Percentiles rank a stretch among this genome's conserved stretches.
These are phyloP conservation scores for Neonectria magnoliae DNA, from an alignment of 2,329 filamentous ascomycete species.

Conservation along the genomic window DNA sequence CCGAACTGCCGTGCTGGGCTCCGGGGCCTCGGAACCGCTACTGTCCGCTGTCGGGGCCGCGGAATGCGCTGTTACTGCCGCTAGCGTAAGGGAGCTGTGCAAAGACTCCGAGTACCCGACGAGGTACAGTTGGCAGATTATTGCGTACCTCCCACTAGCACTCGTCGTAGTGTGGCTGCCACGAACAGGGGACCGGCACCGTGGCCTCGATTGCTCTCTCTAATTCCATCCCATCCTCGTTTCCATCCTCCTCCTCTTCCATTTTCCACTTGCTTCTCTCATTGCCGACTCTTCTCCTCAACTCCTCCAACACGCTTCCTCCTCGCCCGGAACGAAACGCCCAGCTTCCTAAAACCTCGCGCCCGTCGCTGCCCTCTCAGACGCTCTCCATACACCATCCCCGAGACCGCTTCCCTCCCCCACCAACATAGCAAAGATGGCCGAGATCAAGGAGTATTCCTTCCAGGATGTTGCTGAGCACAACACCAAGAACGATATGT, in stretches of 20 bases:
- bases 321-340: conserved; percentile 27
- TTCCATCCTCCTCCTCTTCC: conserved; percentile 25
- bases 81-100: background rate
- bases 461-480: conserved; percentile 85
- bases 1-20: background rate
- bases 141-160: conserved; percentile 8
- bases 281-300: background rate
- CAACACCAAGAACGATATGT: conserved; percentile 94
- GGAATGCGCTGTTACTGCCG: background rate
- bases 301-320: conserved; percentile 5
- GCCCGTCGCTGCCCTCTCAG: conserved; percentile 9
- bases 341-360: conserved; percentile 14
- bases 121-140: background rate
- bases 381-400: background rate
- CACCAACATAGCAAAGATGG: conserved; percentile 37
- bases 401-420: conserved; percentile 26
- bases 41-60: background rate
- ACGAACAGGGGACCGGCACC: conserved; percentile 33
- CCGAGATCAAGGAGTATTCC: conserved; percentile 67
- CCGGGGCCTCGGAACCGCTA: background rate
- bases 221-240: conserved; percentile 23
- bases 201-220: conserved; percentile 10
- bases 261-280: conserved; percentile 5
- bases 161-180: conserved; percentile 10
- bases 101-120: background rate